Base-by-base conservation (phyloP, 2,329 filamentous ascomycete genomes). In the Clonostachys rhizophaga region DNA sequence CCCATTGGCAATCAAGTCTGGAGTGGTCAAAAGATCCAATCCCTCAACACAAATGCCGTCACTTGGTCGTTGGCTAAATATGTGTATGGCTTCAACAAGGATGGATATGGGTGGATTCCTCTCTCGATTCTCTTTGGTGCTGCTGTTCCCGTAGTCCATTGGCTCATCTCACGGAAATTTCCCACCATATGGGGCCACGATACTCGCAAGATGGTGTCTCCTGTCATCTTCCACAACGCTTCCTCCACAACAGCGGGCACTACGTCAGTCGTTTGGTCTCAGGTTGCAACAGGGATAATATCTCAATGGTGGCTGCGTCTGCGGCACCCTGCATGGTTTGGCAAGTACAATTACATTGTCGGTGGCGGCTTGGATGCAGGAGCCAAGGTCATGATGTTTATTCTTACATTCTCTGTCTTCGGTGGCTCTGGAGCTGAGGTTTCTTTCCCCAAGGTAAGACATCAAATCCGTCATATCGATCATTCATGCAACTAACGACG, bases 11-110 rank as follows among this genome's bases (percentile, higher is more conserved):
- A 62, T 47, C 70, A 68, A 51, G 67, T 72, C 44, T 76, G 73
- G 73, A 70, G 66, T 11, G 54, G 54, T n/a, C 66, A 71, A 12
- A 66, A 69, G 37, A 61, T 75, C 3, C 73, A 78, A 52, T 60
- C 63, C 4, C 70, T 66, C 61, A 76, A 76, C 51, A 66, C 70
- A 1, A 54, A 52, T 7, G 58, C 58, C 2, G 53, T 62, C 12
- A 54, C 60, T 9, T 61, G 59, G 59, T 52, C 56, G 12, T 40
- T 55, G 17, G 52, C 58, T 18, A 51, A 55, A 9, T 52, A 59
- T 30, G 50, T 56, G 9, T 58, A 49, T 7, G 44, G 24, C 24
- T 30, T 30, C 9, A 10, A 30, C 24, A 30, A 30, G 9, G 24
- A 30, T 30, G 24, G 24, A 30, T 30, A 30, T 10, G 24, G 24